Evolutionary conservation across 2,329 filamentous ascomycete genomes (phyloP).

Genomic region (Beauveria pseudobassiana): DNA sequence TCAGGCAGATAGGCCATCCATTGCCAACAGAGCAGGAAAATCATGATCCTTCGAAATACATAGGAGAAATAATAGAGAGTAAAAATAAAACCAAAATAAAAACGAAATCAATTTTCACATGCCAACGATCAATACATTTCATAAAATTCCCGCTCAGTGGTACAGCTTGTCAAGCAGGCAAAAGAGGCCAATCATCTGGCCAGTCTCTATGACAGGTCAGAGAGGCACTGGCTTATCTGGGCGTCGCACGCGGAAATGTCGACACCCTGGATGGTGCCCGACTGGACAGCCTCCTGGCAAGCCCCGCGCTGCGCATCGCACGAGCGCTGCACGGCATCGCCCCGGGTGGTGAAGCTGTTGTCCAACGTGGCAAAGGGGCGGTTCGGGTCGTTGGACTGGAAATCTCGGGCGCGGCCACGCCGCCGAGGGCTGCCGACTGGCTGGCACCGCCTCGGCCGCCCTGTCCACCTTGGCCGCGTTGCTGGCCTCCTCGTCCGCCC

Average conservation of each 20-base stretch:
- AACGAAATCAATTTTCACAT: neutral
- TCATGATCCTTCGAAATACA: constrained; percentile 5
- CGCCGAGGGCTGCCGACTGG: constrained; percentile 36
- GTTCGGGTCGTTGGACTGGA: constrained; percentile 36
- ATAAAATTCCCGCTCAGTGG: neutral
- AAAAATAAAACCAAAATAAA: constrained; percentile 3
- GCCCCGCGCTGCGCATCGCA: constrained; percentile 58
- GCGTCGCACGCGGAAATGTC: constrained; percentile 44
- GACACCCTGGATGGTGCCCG: constrained; percentile 33
- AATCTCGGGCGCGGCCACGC: constrained; percentile 44
- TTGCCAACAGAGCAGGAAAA: constrained; percentile 6
- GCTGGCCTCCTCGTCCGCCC: neutral
- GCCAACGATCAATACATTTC: neutral
- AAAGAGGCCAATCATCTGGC: neutral
- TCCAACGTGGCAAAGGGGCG: constrained; percentile 51
- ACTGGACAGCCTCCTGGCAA: constrained; percentile 51
- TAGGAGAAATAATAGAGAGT: constrained; percentile 1
- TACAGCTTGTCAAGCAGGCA: neutral
- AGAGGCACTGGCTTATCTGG: constrained; percentile 41
- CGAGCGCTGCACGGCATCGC: constrained; percentile 49
- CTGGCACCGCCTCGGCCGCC: constrained; percentile 21
- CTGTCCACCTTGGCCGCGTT: neutral
- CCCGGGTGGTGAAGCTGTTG: constrained; percentile 48
- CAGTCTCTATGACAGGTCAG: constrained; percentile 22
- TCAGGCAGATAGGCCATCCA: neutral